A percentile compares a stretch with the other conserved stretches of the same genome.
phyloP scores from a whole-genome alignment of 2,329 filamentous ascomycete genomes.

The Diaporthe capsici region DNA sequence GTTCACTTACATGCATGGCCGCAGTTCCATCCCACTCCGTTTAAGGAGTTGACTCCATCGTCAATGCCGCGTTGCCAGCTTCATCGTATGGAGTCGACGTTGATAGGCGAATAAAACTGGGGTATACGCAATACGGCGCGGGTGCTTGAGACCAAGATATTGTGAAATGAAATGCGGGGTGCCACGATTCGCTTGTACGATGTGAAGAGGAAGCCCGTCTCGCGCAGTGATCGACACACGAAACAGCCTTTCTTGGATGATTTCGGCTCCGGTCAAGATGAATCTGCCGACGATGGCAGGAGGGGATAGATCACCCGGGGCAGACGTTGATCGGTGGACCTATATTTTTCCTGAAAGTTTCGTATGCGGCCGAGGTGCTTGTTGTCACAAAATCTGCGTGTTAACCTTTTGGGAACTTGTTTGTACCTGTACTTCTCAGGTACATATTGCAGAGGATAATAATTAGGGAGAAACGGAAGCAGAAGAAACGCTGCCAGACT shows the following conservation, averaged over 20 bases:
- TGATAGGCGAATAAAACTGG: constrained; percentile 10
- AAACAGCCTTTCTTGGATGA: neutral
- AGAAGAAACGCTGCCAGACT: neutral
- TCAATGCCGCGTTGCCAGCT: neutral
- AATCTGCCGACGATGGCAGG: neutral
- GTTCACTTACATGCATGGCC: constrained; percentile 5
- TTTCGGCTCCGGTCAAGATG: neutral
- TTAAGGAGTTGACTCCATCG: neutral
- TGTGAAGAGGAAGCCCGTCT: neutral
- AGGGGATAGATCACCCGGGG: neutral
- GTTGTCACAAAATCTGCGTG: neutral
- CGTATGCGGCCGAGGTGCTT: neutral
- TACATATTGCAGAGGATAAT: neutral
- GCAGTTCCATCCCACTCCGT: neutral
- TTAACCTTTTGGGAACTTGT: neutral
- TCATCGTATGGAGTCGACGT: neutral
- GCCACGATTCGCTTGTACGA: constrained; percentile 15
- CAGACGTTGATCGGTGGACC: neutral
- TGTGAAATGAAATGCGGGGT: constrained; percentile 20
- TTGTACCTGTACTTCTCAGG: neutral
- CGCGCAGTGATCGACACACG: neutral
- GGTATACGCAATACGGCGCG: constrained; percentile 12
- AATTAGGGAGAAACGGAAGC: neutral
- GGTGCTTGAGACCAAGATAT: neutral
- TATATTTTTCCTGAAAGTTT: neutral